Conservation (phyloP, 1,139 yeast species). For the Komagataea norvegica region DNA sequence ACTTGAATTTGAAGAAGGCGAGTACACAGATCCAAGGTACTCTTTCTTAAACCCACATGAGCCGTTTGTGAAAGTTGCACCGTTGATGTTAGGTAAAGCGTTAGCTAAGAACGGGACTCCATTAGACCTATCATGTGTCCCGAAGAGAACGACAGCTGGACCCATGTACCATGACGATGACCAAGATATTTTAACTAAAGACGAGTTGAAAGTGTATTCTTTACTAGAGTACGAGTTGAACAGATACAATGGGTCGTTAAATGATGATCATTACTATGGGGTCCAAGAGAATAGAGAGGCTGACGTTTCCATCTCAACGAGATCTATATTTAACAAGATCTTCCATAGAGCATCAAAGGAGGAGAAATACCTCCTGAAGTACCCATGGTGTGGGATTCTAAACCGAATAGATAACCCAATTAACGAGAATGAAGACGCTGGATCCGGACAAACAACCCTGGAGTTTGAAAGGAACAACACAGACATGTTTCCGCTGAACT, state of each 20-base stretch:
- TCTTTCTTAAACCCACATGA: slow-evolving; percentile 18
- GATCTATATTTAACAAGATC: slow-evolving; percentile 3
- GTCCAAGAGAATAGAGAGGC: slow-evolving; percentile 1
- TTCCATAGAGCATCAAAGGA: slow-evolving; percentile 11
- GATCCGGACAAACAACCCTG: background rate
- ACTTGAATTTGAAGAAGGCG: background rate
- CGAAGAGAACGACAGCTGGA: slow-evolving; percentile 5
- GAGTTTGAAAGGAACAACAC: slow-evolving; percentile 11
- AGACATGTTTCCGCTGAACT: slow-evolving; percentile 15
- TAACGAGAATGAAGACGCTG: background rate
- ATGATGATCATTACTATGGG: background rate
- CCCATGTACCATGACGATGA: slow-evolving; percentile 16
- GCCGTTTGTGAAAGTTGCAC: slow-evolving; percentile 18
- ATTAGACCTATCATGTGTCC: slow-evolving; percentile 20
- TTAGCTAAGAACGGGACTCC: slow-evolving; percentile 19
- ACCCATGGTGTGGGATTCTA: slow-evolving; percentile 22
- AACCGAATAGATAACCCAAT: slow-evolving; percentile 11
- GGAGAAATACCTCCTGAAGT: slow-evolving; percentile 6
- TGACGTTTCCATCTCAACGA: background rate
- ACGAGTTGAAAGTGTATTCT: slow-evolving; percentile 19
- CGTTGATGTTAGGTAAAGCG: slow-evolving; percentile 18
- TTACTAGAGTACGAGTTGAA: slow-evolving; percentile 21
- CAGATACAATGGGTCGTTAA: background rate
- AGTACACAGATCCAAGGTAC: slow-evolving; percentile 8
- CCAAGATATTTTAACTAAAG: slow-evolving; percentile 6